phyloP scores from a whole-genome alignment of 345 rosid genomes.

The Hibiscus trionum region DNA sequence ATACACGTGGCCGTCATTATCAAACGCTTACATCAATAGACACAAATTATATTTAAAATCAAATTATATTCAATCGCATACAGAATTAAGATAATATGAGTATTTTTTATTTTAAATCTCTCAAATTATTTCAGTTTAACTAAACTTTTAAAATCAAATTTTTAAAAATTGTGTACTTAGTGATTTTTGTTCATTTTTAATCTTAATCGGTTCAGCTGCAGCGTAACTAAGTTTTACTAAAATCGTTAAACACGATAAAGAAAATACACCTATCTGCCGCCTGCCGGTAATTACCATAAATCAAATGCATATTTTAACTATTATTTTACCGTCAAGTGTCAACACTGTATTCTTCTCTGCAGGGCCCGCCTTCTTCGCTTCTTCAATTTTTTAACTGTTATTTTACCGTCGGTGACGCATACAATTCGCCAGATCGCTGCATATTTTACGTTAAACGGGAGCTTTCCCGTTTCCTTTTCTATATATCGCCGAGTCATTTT shows the following conservation, averaged over 20 bases:
- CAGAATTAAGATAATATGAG: too few species aligned
- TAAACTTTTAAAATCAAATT: too few species aligned
- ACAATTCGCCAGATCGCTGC: background rate
- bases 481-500: background rate
- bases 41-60: too few species aligned
- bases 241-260: background rate
- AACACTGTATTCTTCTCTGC: background rate
- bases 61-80: too few species aligned
- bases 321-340: slow-evolving; percentile 1
- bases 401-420: background rate
- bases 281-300: background rate
- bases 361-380: background rate
- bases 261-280: slow-evolving; percentile 3
- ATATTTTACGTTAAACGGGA: background rate
- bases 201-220: too few species aligned
- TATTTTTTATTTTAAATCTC: too few species aligned
- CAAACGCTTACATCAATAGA: too few species aligned
- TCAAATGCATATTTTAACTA: background rate
- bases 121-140: too few species aligned
- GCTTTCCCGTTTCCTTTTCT: background rate
- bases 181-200: too few species aligned
- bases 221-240: too few species aligned
- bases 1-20: too few species aligned
- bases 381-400: background rate
- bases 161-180: too few species aligned